Conservation (phyloP, 2,329 filamentous ascomycete genomes). For the Davidsoniella eucalypti region DNA sequence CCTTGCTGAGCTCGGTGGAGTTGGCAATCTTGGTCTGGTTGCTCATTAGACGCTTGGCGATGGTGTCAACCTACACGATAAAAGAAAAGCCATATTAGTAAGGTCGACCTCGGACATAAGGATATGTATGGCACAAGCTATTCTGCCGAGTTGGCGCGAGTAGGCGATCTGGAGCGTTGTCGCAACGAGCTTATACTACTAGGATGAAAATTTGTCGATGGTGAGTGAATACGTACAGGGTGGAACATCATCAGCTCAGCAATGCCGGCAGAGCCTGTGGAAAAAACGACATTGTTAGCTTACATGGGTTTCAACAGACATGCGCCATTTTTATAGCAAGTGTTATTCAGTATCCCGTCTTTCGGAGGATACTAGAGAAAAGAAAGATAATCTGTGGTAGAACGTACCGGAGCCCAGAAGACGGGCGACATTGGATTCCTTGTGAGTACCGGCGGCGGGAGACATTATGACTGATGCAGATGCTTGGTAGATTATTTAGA, state of each 20-base stretch:
- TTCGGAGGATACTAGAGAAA: background rate
- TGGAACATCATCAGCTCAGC: constrained; percentile 88
- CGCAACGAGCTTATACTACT: background rate
- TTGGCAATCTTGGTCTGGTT: constrained; percentile 49
- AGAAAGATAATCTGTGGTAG: background rate
- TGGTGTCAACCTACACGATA: constrained; percentile 73
- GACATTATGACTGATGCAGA: constrained; percentile 33
- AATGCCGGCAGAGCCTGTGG: constrained; percentile 72
- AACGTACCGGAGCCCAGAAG: constrained; percentile 72
- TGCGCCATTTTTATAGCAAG: no score
- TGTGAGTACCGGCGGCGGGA: constrained; percentile 40
- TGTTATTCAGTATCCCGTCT: no score
- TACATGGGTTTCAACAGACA: background rate
- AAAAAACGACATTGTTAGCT: background rate
- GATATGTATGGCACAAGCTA: background rate
- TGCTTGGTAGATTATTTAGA: constrained; percentile 3
- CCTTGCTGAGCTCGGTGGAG: constrained; percentile 55
- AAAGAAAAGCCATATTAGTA: background rate
- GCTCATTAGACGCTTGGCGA: constrained; percentile 98
- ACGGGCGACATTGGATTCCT: constrained; percentile 77
- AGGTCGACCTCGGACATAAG: background rate
- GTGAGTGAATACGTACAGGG: constrained; percentile 39
- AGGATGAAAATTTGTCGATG: background rate
- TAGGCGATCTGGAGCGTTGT: background rate
- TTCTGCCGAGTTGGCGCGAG: background rate